A percentile compares a stretch with the other conserved stretches of the same genome.
Conservation (phyloP, 2,329 filamentous ascomycete species). For the Coleophoma cylindrospora region DNA sequence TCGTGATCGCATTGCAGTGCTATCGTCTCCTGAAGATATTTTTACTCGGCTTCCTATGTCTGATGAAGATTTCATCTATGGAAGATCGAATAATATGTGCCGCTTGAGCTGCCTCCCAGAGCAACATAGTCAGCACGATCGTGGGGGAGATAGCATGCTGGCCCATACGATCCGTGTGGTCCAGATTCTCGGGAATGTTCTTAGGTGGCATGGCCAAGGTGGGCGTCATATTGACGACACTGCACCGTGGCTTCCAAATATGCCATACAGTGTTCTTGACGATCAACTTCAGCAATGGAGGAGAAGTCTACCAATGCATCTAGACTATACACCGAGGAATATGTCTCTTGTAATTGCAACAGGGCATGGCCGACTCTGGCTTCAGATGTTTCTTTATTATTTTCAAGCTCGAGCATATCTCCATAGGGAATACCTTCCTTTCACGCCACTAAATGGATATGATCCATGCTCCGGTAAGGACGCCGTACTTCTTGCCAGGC, state of each 20-base stretch:
- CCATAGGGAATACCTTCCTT: constrained; percentile 1
- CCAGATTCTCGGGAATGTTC: neutral
- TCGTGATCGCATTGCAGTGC: neutral
- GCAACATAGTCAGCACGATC: neutral
- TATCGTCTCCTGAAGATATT: neutral
- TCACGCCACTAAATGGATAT: neutral
- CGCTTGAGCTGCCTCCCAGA: neutral
- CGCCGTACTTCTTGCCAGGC: neutral
- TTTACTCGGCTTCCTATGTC: neutral
- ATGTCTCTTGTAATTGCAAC: neutral
- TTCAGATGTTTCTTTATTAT: neutral
- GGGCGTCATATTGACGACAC: constrained; percentile 1
- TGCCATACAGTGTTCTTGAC: constrained; percentile 1
- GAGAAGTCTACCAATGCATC: neutral
- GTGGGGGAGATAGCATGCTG: neutral
- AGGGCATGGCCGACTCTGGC: constrained; percentile 1
- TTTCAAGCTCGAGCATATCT: constrained; percentile 2
- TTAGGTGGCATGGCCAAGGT: constrained; percentile 1
- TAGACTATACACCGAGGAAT: constrained; percentile 1
- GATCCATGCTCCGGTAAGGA: neutral
- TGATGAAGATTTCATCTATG: constrained; percentile 2
- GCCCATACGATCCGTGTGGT: constrained; percentile 1
- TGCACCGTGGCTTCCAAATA: neutral
- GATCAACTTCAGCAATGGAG: neutral
- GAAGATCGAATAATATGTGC: neutral